Base-by-base conservation (phyloP, 306 rosid genomes). In the Cicer bijugum region DNA sequence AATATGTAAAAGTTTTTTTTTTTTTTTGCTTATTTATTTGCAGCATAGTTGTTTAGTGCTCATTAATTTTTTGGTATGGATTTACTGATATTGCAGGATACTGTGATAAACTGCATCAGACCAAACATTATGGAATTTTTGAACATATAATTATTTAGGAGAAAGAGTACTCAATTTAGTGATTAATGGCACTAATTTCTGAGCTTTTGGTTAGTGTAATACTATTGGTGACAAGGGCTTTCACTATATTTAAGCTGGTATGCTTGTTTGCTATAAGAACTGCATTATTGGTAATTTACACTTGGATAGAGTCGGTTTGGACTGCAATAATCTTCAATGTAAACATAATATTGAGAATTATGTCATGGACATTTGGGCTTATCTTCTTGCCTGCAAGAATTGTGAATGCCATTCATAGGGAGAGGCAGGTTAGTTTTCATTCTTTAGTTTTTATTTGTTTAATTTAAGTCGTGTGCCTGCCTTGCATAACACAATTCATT, bases 241-340 rank as follows among this genome's bases (percentile, higher is more conserved):
- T 89, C 78, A 63, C 81, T 28, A 80, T 84, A 8, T 37, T 84
- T 58, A 83, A 78, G 47, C 39, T 73, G 70, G 65, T 84, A 43
- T 86, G 85, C 62, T 72, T 88, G 75, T 85, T 89, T 80, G 75
- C 84, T 55, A 37, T 86, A 44, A 85, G 78, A 84, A 77, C 78
- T 72, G 65, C 77, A 47, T 69, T 89, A 65, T 4, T 78, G 79
- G 62, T 79, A 50, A 39, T 81, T 69, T 63, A 44, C 58, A 82
- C 90, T 68, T 88, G 91, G 88, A 42, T 14, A 11, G 97, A 87
- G 85, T 81, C 91, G 86, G 15, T 86, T 71, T 74, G 61, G 62
- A 65, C 86, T 44, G 60, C 84, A 19, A 14, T 90, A 64, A 75
- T 47, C 82, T 66, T 86, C 77, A 71, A 87, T 72, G 39, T 82